Evolutionary conservation across 176 grass and related monocot genomes (phyloP), one percentile per base, ranked within the genome.

Genomic region (Otatea glauca): DNA sequence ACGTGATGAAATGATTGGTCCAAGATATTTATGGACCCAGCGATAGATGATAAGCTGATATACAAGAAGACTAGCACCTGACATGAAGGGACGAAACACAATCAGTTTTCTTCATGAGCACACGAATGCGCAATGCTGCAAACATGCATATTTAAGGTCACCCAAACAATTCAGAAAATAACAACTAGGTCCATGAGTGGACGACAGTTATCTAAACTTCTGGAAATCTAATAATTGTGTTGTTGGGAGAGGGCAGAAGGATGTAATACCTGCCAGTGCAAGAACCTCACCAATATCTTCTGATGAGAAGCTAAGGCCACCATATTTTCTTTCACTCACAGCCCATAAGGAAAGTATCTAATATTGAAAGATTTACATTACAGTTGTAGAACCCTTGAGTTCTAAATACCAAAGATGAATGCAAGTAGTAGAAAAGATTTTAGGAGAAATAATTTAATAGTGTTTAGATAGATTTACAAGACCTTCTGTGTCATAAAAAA

Each of bases 341-440:
- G 90, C 82, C 93, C 93, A 94, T 74, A 94, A 63, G 15, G 93
- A 94, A 65, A 94, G 87, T 81, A 92, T 94, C 93, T 94, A 58
- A 27, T 51, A 61, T 80, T 18, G 44, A 39, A 75, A 85, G 9
- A 84, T 49, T 20, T 38, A 12, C 29, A 74, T 83, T 47, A 5
- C 4, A 50, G 0, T 37, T 60, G 13, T 44, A 61, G 8, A 61
- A 49, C 17, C 20, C n/a, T 54, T 58, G 1, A 58, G 15, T 18
- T 20, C 0, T 0, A 61, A 61, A 10, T 42, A 12, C n/a, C 35
- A 81, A 51, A 73, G 47, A 14, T 75, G 17, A n/a, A 47, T 32
- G 10, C 4, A 25, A 41, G 38, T 5, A 66, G 18, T 47, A 6
- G n/a, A 59, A 2, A 37, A 69, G 41, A 25, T 65, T 11, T 24